Base-by-base conservation (phyloP, 306 rosid genomes). In the Glycine soja region DNA sequence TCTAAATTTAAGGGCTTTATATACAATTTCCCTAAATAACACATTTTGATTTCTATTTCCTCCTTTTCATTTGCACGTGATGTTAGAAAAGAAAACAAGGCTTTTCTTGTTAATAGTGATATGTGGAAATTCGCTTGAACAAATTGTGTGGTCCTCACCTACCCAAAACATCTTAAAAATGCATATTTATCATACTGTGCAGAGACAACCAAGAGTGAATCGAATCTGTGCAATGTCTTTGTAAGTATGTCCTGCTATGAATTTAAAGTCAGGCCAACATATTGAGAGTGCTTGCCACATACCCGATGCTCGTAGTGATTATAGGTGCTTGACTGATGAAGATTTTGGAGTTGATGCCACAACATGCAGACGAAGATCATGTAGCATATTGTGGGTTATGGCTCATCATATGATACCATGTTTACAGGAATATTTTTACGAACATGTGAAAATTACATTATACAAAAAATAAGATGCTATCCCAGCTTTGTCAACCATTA, bases 381-480 rank as follows among this genome's bases (percentile, higher is more conserved):
- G 99, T 70, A 90, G 98, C 85, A 80, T 91, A 90, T 84, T 95
- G 99, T 81, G 97, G 98, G 30, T 69, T 85, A 50, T 93, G 99
- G 98, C 77, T 93, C 78, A 58, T 79, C 64, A 16, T 84, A 61
- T 91, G 87, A 90, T 77, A 53, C 62, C 78, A 30, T 77, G 19
- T 71, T 52, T 42, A 43, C 18, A 52, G 24, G 57, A 70, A 30
- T 43, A 63, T 9, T 75, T 63, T 58, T 76, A 76, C 78, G 24
- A 54, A 50, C 75, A 50, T 57, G 73, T 66, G 14, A 69, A 19
- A 72, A 58, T 67, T 62, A 16, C n/a, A n/a, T n/a, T n/a, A n/a
- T n/a, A n/a, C 11, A 48, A 61, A 75, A 75, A 32, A 46, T 62
- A 58, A 73, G 68, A 67, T 79, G n/a, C 68, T 42, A 75, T 66